phyloP scores from a whole-genome alignment of 2,329 filamentous ascomycete genomes.

The Exserohilum rostratum region DNA sequence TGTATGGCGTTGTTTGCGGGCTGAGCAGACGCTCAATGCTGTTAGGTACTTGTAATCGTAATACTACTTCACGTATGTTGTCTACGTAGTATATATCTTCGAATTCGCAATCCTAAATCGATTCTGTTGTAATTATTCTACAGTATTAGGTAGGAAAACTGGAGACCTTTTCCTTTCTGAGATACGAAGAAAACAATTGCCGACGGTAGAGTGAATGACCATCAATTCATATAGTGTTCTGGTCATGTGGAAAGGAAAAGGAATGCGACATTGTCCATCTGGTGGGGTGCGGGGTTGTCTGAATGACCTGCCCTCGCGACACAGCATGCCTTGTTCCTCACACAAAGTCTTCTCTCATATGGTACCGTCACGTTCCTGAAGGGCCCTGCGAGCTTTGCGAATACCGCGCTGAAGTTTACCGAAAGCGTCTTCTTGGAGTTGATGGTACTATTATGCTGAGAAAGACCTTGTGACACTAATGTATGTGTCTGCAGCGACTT shows the following conservation, averaged over 20 bases:
- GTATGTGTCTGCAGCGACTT: neutral
- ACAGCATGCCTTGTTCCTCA: neutral
- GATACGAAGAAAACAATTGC: no score
- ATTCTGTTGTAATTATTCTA: no score
- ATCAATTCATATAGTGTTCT: no score
- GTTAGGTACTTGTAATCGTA: constrained; percentile 5
- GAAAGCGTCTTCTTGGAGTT: no score
- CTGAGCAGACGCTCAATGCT: neutral
- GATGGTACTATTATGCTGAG: no score
- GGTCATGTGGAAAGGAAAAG: neutral
- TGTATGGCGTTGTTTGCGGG: constrained; percentile 1
- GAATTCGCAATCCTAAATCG: neutral
- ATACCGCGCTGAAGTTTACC: no score
- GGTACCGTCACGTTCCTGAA: neutral
- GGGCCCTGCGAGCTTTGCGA: neutral
- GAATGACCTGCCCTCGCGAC: neutral
- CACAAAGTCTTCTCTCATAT: neutral
- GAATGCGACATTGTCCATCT: neutral
- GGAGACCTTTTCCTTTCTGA: no score
- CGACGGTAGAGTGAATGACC: no score
- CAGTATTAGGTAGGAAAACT: no score
- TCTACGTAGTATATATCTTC: neutral
- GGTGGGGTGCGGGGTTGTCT: neutral
- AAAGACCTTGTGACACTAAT: neutral
- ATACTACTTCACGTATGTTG: neutral